Evolutionary conservation across 129 eudicot species (phyloP), one percentile per base, ranked within the genome.

Genomic region (Chrysanthemum lavandulifolium): DNA sequence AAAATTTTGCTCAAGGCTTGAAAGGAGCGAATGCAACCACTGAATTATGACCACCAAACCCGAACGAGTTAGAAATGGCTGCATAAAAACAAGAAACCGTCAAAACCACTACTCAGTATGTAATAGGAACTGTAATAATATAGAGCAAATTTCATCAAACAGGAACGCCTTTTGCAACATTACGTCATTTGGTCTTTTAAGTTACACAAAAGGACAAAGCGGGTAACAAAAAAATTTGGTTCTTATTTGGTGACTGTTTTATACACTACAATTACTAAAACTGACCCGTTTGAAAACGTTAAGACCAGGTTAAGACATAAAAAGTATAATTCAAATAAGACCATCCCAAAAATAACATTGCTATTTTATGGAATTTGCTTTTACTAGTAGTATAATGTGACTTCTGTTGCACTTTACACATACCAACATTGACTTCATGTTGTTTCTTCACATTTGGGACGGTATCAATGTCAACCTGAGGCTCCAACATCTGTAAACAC

Each of bases 371-470:
- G 3, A 14, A n/a, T 13, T n/a, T 8, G 6, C 10, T 16, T 8
- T 5, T 19, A 19, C 21, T 19, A 19, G 21, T 45, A 25, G 45
- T 55, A 66, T 47, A 67, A 59, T 31, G 13, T 59, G 49, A 48
- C 13, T 48, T 18, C 10, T 9, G 40, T 69, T 61, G 54, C 31
- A 61, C 54, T 59, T 7, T 73, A 49, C 21, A 66, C 97, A 10
- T 84, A 91, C 97, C 97, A 72, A 91, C 88, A 64, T 88, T 80
- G 23, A 91, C 86, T 77, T 91, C 91, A 63, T 91, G 97, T 64
- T 88, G 86, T 54, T 91, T 83, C 85, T 88, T 88, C 73, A 82
- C 87, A 76, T 88, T 91, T 8, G 97, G 90, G 67, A 91, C 96
- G 0, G 97, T 91, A 85, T 91, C 97, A 29, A 91, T 86, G 23